These are phyloP conservation scores for Aphanoascus verrucosus DNA, from an alignment of 2,329 filamentous ascomycete genomes.

Conservation along the genomic window DNA sequence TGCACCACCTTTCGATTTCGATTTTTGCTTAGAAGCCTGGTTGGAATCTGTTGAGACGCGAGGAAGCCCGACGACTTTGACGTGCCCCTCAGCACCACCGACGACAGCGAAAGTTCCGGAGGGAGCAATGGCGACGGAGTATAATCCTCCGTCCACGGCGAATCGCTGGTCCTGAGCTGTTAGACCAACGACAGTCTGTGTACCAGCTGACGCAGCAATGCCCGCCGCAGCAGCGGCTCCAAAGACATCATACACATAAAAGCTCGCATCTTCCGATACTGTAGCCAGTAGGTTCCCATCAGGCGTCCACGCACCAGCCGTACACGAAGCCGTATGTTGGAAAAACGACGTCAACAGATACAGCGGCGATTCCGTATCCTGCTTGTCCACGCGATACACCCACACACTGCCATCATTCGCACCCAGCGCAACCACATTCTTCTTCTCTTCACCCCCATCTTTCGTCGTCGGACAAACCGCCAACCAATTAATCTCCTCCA, in stretches of 20 bases:
- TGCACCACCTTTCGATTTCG: slow-evolving; percentile 37
- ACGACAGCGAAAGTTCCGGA: slow-evolving; percentile 69
- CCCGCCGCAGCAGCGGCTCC: slow-evolving; percentile 60
- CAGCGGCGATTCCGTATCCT: slow-evolving; percentile 51
- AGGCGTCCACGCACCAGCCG: slow-evolving; percentile 80
- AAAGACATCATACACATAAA: slow-evolving; percentile 91
- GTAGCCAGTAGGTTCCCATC: slow-evolving; percentile 81
- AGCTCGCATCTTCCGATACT: slow-evolving; percentile 74
- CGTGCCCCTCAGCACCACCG: slow-evolving; percentile 75
- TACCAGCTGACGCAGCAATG: slow-evolving; percentile 44
- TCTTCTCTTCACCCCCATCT: slow-evolving; percentile 40
- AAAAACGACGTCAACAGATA: slow-evolving; percentile 87
- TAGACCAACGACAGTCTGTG: slow-evolving; percentile 61
- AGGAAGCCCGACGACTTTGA: slow-evolving; percentile 77
- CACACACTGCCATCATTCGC: slow-evolving; percentile 87
- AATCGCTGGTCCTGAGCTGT: slow-evolving; percentile 81
- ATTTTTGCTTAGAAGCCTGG: slow-evolving; percentile 40
- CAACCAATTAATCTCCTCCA: slow-evolving; percentile 92
- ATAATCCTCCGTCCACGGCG: slow-evolving; percentile 80
- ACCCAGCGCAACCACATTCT: slow-evolving; percentile 77
- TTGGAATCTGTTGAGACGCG: slow-evolving; percentile 41
- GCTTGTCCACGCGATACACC: slow-evolving; percentile 77
- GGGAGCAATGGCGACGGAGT: slow-evolving; percentile 74
- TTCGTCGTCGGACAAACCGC: slow-evolving; percentile 56
- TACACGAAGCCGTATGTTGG: slow-evolving; percentile 74